Base-by-base conservation (phyloP, 768 basidiomycete genomes). In the Lentinula lateritia region DNA sequence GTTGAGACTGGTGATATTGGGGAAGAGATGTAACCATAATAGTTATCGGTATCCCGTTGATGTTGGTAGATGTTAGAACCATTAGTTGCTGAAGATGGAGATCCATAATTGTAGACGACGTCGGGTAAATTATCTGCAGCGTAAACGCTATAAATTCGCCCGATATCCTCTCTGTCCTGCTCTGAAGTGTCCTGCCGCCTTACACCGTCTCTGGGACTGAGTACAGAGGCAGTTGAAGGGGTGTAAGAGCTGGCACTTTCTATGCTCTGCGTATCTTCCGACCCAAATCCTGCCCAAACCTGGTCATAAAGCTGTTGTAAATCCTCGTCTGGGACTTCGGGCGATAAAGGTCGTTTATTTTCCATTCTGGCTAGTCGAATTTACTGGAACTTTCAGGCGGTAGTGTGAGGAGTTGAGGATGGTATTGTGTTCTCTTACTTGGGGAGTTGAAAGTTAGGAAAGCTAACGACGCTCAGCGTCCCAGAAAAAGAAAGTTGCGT, bases 171-270 rank as follows among this genome's bases (percentile, higher is more conserved):
- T 23, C 20, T 41, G 34, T 54, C 53, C 34, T 36, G 16, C 9
- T 41, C 53, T 41, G 38, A 36, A 16, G 38, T 39, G 15, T 9
- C 35, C 35, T 54, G 46, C 20, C 46, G 46, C 46, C 46, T 18
- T 20, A 28, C 46, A 48, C 36, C 35, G 7, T 36, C 15, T 12
- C 35, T 54, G 16, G 53, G 53, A 41, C 53, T 54, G 18, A 36
- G 53, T 18, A 23, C 38, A 18, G 35, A 36, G 9, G 18, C 39
- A 54, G 32, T 38, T 20, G 35, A 41, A 23, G 36, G 35, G 20
- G 35, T 6, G 6, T 6, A 12, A n/a, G 53, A 54, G 10, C 35
- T 76, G 61, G 74, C 75, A 28, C 45, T 58, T 42, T 58, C 56
- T 18, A 15, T 13, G 34, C 20, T 58, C 41, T 23, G 20, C 13